Base-by-base conservation (phyloP, 768 basidiomycete species). In the Collybia sp. region DNA sequence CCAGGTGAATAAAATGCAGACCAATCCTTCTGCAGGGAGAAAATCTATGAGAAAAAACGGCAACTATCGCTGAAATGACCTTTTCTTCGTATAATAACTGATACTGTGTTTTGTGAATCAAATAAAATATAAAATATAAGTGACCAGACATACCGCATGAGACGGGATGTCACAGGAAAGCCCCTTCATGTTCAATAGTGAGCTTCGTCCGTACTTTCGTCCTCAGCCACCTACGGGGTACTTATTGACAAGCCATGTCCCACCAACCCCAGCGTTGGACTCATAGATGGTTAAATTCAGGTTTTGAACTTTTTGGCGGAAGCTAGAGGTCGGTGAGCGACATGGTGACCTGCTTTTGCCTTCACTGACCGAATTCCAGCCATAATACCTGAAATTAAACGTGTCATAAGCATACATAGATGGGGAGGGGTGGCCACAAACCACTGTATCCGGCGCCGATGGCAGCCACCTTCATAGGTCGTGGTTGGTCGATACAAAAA, bases 391-490 rank as follows among this genome's bases (percentile, higher is more conserved):
- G 37, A 5, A 36, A 12, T 13, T n/a, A 25, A 18, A 12, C 17
- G 37, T 8, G 12, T 40, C 35, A 32, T 10, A 30, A 38, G 36
- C 4, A 12, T 12, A 6, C 30, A 17, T 20, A 9, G 15, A 0
- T 30, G 31, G 15, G 30, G 30, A 33, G 33, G 40, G 15, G 32
- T 17, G 25, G 25, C 11, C 25, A 32, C 65, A 16, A 52, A 71
- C 81, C 81, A 39, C 76, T 76, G 58, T 72, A 82, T 1, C 82
- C 80, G 9, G 80, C 77, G 25, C 82, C 81, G 31, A 83, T 76
- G 19, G 72, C 63, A 4, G 76, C 70, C 19, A 82, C 77, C 52
- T 69, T 76, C 44, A 82, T 75, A 13, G 71, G 76, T 18, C 78
- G 68, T 19, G 69, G 56, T 40, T 79, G 77, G 53, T 80, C 80